A percentile compares a stretch with the other conserved stretches of the same genome.
Conservation (phyloP, 2,329 filamentous ascomycete species). For the Dactylella cylindrospora region DNA sequence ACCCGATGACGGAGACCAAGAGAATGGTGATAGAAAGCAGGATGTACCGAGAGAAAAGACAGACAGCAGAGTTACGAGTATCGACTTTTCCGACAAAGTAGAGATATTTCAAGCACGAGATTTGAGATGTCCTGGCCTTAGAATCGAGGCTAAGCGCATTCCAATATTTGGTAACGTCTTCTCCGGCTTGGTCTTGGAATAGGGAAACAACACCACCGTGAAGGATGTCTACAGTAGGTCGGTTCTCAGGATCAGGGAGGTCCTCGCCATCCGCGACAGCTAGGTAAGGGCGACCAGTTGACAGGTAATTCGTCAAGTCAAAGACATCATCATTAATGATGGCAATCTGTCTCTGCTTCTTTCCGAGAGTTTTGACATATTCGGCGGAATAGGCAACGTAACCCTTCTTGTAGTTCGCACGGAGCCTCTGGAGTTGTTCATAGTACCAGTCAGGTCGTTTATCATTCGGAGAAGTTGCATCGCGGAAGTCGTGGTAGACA, state of each 20-base stretch:
- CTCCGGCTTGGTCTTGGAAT: slow-evolving; percentile 73
- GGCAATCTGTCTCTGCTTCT: slow-evolving; percentile 66
- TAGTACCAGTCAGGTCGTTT: slow-evolving; percentile 87
- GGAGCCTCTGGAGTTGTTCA: slow-evolving; percentile 79
- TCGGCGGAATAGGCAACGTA: slow-evolving; percentile 77
- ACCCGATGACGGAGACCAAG: slow-evolving; percentile 76
- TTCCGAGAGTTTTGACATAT: slow-evolving; percentile 71
- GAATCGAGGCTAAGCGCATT: slow-evolving; percentile 65
- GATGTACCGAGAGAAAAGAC: slow-evolving; percentile 86
- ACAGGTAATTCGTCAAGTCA: slow-evolving; percentile 80
- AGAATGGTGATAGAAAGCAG: slow-evolving; percentile 80
- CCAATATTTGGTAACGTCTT: slow-evolving; percentile 83
- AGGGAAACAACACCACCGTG: slow-evolving; percentile 70
- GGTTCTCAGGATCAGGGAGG: slow-evolving; percentile 60
- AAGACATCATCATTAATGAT: slow-evolving; percentile 80
- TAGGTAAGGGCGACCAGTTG: slow-evolving; percentile 64
- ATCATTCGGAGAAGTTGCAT: slow-evolving; percentile 69
- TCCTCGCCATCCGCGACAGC: slow-evolving; percentile 59
- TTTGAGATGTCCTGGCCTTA: slow-evolving; percentile 66
- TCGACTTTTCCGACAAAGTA: slow-evolving; percentile 93
- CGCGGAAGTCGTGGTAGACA: slow-evolving; percentile 89
- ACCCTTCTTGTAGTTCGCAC: slow-evolving; percentile 79
- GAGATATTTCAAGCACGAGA: slow-evolving; percentile 83
- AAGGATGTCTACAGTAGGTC: too few species aligned
- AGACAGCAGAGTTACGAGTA: slow-evolving; percentile 80